Base-by-base conservation (phyloP, 208 protist genomes). In the Wallacemonas collosoma region DNA sequence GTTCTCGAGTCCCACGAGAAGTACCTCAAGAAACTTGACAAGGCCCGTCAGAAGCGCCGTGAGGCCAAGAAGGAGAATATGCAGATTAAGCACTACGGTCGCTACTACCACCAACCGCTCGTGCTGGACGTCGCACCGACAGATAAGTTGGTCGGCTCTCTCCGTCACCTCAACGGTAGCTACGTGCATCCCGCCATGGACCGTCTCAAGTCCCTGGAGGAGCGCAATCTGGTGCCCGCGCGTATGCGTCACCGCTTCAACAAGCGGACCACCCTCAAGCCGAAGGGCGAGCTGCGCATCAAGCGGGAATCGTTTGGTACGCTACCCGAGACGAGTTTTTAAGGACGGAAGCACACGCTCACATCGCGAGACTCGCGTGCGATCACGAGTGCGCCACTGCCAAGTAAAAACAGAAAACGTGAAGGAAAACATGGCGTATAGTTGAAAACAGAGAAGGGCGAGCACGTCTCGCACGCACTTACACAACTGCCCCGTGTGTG, bases 191-290 rank as follows among this genome's bases (percentile, higher is more conserved):
- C 89, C 1, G 82, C 76, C 3, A 63, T 91, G 61, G 92, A 96
- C 11, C 85, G 92, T 51, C 94, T 96, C 86, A 96, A 96, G 76
- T 96, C 92, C 9, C 71, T 96, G 12, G 92, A 96, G 82, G 92
- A 96, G 79, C 89, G 92, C 71, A 96, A 96, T 73, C 77, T 96
- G 43, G 79, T 96, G 44, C 92, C 89, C 1, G 89, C 92, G 1
- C 87, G 92, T 62, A 93, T 94, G 92, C 86, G 85, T 39, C 92
- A 95, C 70, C 87, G 73, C 54, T 96, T 90, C 80, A 94, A 96
- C 79, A 94, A 95, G 76, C 81, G 88, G 50, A 93, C 90, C 84
- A 80, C 93, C 17, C 81, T 96, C 63, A 96, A 95, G 72, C 89
- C 92, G 26, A 95, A 93, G 85, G 89, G 88, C 14, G 83, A 94